Base-by-base conservation (phyloP, 1,284 basidiomycete species). In the Mycena citricolor region DNA sequence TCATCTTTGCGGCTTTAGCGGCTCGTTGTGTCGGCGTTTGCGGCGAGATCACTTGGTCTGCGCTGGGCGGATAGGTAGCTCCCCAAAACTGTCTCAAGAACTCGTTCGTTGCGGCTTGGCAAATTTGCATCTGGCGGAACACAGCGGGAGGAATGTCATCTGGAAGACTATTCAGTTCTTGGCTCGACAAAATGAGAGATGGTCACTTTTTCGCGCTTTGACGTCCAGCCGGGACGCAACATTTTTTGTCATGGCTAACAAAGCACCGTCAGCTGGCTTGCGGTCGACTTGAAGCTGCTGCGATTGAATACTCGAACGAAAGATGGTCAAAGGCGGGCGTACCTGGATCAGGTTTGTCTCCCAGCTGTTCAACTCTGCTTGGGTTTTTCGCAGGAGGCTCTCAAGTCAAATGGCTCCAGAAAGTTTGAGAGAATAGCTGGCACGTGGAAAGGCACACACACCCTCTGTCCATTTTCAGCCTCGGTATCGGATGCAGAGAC, bases 31-130 rank as follows among this genome's bases (percentile, higher is more conserved):
- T 73, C 8, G 78, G 70, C 1, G 79, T 80, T 6, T 75, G 63
- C 2, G 67, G 55, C 4, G 68, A 63, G 2, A 76, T 58, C 0
- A 71, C 69, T 49, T 74, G 74, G 24, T 90, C 83, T 14, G 74
- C 70, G 0, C 77, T 66, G 2, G 87, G 79, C 1, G 94, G 94
- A 44, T 94, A 86, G 38, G 91, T 78, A 1, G 92, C 79, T 8
- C 86, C 77, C 94, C 94, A 99, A 61, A 94, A 98, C 61, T 98
- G 95, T 8, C 95, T 81, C 8, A 99, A 73, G 62, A 98, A 97
- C 64, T 99, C 95, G 55, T 91, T 94, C 2, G 94, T 87, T 1
- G 94, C 86, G 0, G 91, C 93, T 59, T 97, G 93, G 56, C 90
- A 89, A 0, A 89, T 88, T 8, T 82, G 81, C 76, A 97, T 86